Evolutionary conservation across 345 rosid genomes (phyloP).

Genomic region (Lepidium africanum): DNA sequence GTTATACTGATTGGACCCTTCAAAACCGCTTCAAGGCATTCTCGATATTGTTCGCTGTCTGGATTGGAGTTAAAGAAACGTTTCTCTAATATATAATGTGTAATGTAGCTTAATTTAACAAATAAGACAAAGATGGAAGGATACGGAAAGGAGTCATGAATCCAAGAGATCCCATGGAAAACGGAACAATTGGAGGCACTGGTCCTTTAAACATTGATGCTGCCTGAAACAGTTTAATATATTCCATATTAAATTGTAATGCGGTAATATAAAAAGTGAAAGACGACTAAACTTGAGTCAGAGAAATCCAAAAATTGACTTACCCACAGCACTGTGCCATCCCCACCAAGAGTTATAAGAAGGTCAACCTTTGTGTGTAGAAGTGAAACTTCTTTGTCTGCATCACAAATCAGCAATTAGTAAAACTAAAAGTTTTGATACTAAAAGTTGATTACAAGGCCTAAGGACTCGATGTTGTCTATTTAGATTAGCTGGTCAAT

Average conservation of each 20-base stretch:
- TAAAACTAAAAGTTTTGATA: not conserved
- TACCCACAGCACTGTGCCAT: conserved; percentile 99
- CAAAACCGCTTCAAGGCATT: conserved; percentile 68
- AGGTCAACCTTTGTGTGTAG: conserved; percentile 89
- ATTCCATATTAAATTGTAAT: conserved; percentile 3
- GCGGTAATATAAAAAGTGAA: not conserved
- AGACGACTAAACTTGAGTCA: not conserved
- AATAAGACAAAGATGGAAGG: conserved; percentile 30
- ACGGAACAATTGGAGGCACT: conserved; percentile 95
- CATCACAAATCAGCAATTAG: conserved; percentile 16
- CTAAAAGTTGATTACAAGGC: not conserved
- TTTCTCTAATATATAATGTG: not conserved
- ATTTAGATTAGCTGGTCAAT: not conserved
- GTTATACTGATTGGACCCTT: conserved; percentile 92
- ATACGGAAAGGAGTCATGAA: conserved; percentile 99
- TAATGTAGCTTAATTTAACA: not conserved
- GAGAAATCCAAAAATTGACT: conserved; percentile 10
- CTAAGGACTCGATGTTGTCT: not conserved
- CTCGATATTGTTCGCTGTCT: conserved; percentile 88
- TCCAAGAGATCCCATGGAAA: conserved; percentile 95
- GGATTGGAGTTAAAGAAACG: conserved; percentile 13
- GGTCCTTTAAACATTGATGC: conserved; percentile 99
- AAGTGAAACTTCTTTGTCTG: conserved; percentile 65
- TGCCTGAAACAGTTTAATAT: conserved; percentile 48
- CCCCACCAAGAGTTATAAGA: conserved; percentile 99